Evolutionary conservation across 768 basidiomycete genomes (phyloP).

Genomic region (Tricholoma furcatifolium): DNA sequence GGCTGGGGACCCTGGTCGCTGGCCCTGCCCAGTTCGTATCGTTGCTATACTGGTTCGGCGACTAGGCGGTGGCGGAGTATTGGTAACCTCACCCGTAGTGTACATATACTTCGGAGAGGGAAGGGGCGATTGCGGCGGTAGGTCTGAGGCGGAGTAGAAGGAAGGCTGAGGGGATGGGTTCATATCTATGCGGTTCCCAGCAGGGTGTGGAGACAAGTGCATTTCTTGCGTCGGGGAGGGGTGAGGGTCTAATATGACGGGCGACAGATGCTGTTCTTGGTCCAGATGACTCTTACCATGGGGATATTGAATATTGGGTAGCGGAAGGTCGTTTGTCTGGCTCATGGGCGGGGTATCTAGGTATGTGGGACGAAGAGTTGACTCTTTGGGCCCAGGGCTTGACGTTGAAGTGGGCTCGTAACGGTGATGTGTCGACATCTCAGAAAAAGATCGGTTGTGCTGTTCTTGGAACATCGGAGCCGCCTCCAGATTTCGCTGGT

Average conservation of each 20-base stretch:
- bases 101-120: constrained; percentile 50
- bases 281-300: constrained; percentile 16
- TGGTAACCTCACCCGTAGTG: constrained; percentile 45
- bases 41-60: constrained; percentile 37
- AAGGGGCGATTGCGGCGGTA: constrained; percentile 61
- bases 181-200: constrained; percentile 18
- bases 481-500: constrained; percentile 47
- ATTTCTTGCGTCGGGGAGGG: constrained; percentile 6
- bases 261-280: constrained; percentile 25
- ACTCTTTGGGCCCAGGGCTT: constrained; percentile 25
- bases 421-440: constrained; percentile 41
- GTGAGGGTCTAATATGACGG: constrained; percentile 1
- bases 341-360: constrained; percentile 43
- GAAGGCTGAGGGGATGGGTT: constrained; percentile 46
- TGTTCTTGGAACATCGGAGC: constrained; percentile 70
- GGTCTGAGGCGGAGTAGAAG: constrained; percentile 69
- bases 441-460: constrained; percentile 65
- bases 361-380: constrained; percentile 44
- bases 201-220: constrained; percentile 26
- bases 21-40: constrained; percentile 18
- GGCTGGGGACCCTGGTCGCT: constrained; percentile 21
- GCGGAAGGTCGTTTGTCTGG: constrained; percentile 27
- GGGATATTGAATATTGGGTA: constrained; percentile 26
- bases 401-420: constrained; percentile 49
- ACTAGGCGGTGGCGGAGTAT: constrained; percentile 38